Percentiles rank a stretch among this genome's conserved stretches.
These are phyloP conservation scores for Entonaema liquescens DNA, from an alignment of 495 filamentous ascomycete species.

Conservation along the genomic window DNA sequence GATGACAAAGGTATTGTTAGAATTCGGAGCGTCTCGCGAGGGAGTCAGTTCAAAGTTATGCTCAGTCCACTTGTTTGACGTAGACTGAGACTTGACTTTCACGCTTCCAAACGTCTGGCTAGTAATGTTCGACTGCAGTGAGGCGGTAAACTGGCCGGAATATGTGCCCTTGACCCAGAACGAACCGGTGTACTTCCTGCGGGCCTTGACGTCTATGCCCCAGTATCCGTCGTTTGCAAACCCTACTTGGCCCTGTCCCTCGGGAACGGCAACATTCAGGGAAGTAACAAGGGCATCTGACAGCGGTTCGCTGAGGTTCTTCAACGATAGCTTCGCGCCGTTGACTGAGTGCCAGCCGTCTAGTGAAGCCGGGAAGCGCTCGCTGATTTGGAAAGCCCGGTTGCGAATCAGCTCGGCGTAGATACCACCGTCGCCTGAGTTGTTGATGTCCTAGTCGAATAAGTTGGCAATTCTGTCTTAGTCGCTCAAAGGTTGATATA, in stretches of 20 bases:
- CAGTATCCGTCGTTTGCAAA: conserved; percentile 69
- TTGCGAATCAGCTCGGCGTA: conserved; percentile 79
- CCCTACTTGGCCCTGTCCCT: conserved; percentile 54
- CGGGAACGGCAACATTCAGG: conserved; percentile 60
- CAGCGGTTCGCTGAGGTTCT: conserved; percentile 55
- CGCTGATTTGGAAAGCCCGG: conserved; percentile 67
- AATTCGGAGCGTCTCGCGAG: conserved; percentile 57
- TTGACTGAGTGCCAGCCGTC: conserved; percentile 65
- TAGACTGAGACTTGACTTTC: conserved; percentile 50
- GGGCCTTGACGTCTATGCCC: conserved; percentile 64
- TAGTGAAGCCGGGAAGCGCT: conserved; percentile 52
- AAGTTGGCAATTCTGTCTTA: neutral
- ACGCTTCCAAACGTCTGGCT: conserved; percentile 56
- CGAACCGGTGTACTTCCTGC: conserved; percentile 60
- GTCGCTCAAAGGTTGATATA: too few relatives aligned
- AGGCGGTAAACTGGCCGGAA: conserved; percentile 53
- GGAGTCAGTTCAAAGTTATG: conserved; percentile 58
- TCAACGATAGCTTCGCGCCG: conserved; percentile 58
- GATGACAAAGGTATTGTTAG: conserved; percentile 72
- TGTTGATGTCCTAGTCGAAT: conserved; percentile 69
- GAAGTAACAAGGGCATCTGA: conserved; percentile 67
- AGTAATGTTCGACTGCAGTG: conserved; percentile 57
- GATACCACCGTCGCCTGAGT: conserved; percentile 79
- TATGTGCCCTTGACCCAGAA: conserved; percentile 65
- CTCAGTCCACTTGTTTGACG: conserved; percentile 55